A percentile compares a stretch with the other conserved stretches of the same genome.
phyloP scores from a whole-genome alignment of 768 basidiomycete genomes.

The Termitomyces sp. region DNA sequence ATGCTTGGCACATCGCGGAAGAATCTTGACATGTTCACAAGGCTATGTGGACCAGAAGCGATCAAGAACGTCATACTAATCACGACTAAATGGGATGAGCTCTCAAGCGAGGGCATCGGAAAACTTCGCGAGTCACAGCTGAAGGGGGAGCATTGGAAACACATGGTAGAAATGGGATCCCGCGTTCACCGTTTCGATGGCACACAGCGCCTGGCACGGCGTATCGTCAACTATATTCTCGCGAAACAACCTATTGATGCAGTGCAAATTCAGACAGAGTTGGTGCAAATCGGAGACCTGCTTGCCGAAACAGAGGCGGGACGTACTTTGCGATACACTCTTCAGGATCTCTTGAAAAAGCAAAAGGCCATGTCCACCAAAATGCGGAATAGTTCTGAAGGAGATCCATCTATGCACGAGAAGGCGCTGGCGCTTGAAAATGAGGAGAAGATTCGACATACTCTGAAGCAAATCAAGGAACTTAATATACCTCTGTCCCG shows the following conservation, averaged over 20 bases:
- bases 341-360: constrained; percentile 11
- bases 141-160: constrained; percentile 12
- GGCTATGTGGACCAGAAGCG: constrained; percentile 40
- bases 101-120: constrained; percentile 12
- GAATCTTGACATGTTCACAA: constrained; percentile 45
- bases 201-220: constrained; percentile 11
- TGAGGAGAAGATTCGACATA: constrained; percentile 11
- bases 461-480: constrained; percentile 13
- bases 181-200: constrained; percentile 11
- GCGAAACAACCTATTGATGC: constrained; percentile 8
- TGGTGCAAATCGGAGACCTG: constrained; percentile 11
- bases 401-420: not conserved
- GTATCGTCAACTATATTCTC: constrained; percentile 13
- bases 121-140: constrained; percentile 12
- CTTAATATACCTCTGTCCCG: constrained; percentile 13
- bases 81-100: constrained; percentile 45
- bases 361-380: constrained; percentile 8
- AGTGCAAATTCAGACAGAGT: constrained; percentile 13
- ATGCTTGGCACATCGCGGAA: constrained; percentile 37
- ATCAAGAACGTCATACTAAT: constrained; percentile 43
- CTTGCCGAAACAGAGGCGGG: constrained; percentile 15
- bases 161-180: constrained; percentile 14
- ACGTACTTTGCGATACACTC: constrained; percentile 10
- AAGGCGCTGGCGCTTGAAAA: not conserved
- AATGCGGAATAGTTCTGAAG: not conserved